These are phyloP conservation scores for Nitzschia sp. DNA, from an alignment of 108 stramenopile genomes.

Conservation along the genomic window DNA sequence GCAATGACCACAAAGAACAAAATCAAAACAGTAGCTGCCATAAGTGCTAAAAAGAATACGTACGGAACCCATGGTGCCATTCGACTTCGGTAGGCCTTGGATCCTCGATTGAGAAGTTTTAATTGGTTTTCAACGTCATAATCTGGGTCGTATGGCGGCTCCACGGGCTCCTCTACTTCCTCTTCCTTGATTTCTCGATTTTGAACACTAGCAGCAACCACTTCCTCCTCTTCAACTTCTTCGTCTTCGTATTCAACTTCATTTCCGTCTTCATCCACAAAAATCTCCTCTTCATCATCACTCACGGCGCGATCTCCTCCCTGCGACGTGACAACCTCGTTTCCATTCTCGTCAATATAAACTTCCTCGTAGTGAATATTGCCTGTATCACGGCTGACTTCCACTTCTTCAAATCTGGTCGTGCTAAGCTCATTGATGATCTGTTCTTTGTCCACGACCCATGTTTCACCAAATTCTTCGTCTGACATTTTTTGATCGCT, in stretches of 20 bases:
- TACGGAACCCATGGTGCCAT: slow-evolving; percentile 21
- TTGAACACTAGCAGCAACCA: not conserved
- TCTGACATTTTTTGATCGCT: slow-evolving; percentile 10
- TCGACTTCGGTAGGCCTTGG: slow-evolving; percentile 15
- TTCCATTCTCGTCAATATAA: slow-evolving; percentile 18
- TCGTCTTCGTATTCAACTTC: slow-evolving; percentile 12
- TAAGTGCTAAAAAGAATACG: not conserved
- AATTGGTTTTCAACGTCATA: slow-evolving; percentile 32
- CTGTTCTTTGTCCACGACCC: slow-evolving; percentile 3
- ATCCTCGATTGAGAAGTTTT: slow-evolving; percentile 2
- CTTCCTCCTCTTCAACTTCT: not conserved
- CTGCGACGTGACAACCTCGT: slow-evolving; percentile 9
- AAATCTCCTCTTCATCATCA: slow-evolving; percentile 9
- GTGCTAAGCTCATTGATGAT: slow-evolving; percentile 7
- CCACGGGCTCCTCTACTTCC: not conserved
- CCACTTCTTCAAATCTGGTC: slow-evolving; percentile 12
- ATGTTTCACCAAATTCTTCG: slow-evolving; percentile 20
- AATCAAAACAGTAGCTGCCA: slow-evolving; percentile 18
- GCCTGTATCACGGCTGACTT: slow-evolving; percentile 12
- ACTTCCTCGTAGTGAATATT: slow-evolving; percentile 19
- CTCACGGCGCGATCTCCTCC: not conserved
- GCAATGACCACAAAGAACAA: slow-evolving; percentile 25
- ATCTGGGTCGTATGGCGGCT: slow-evolving; percentile 4
- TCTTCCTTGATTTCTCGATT: not conserved
- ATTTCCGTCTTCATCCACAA: slow-evolving; percentile 19